Base-by-base conservation (phyloP, 2,329 filamentous ascomycete species). In the Aspergillus puulaauensis region DNA sequence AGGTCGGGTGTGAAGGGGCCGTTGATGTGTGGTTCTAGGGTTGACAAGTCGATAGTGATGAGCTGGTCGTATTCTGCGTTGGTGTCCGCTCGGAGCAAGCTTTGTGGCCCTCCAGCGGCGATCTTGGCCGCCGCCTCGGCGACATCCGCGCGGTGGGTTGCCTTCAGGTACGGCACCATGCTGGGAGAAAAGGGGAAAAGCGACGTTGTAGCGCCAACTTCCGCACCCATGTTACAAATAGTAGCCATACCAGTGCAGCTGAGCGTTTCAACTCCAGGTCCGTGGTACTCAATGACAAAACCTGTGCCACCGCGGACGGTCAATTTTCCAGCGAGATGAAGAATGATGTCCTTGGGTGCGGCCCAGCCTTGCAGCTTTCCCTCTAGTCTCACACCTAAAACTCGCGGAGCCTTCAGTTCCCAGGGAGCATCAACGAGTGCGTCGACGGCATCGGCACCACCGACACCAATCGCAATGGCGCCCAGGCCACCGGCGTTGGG, bases 1-100 rank as follows among this genome's bases (percentile, higher is more conserved):
- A 99, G 83, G 73, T 99, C 95, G 2, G 95, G 95, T 0, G 95
- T 99, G 75, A 96, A 96, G 40, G 95, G 95, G 1, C 95, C 95
- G 77, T 98, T 99, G 79, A 99, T 91, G 74, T 97, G 90, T 15
- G 95, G 95, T 77, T 99, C 95, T 21, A 98, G 86, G 61, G 86
- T 86, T 3, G 90, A 93, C 37, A 99, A 84, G 78, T 99, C 85
- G 72, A 99, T 96, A 56, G 89, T 90, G 68, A 99, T 90, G 52
- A 96, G 77, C 75, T 96, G 85, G 75, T 99, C 95, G 75, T 97
- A 99, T 69, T 93, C 82, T 60, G 90, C 93, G 61, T 85, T 88
- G 44, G 86, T 80, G 70, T 99, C 95, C 37, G 95, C 90, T 60
- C 82, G 82, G 63, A 99, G 85, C 15, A 88, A 83, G 65, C 86